Evolutionary conservation across 352 stramenopile genomes (phyloP).

Genomic region (Nothophytophthora sp.): DNA sequence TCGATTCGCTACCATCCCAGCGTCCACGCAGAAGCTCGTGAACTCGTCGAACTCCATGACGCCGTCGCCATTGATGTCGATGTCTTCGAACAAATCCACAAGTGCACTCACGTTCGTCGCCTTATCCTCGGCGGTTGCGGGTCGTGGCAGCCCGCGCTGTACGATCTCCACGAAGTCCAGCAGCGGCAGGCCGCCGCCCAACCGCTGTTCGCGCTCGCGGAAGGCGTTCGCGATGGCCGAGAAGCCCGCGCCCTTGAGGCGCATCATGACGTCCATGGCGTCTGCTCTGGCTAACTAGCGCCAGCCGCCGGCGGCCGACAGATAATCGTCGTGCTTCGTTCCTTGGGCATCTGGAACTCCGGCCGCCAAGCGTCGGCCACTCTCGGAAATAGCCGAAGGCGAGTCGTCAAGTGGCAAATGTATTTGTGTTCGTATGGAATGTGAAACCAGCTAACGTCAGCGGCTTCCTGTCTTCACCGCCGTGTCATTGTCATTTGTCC

Average conservation of each 20-base stretch:
- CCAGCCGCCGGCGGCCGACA: too few species aligned
- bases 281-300: not conserved
- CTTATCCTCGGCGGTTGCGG: constrained; percentile 49
- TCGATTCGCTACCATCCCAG: constrained; percentile 77
- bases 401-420: too few species aligned
- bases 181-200: constrained; percentile 63
- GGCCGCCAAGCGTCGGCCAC: not conserved
- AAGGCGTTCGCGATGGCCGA: constrained; percentile 80
- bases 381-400: constrained; percentile 3
- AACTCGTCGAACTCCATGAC: constrained; percentile 89
- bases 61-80: constrained; percentile 88
- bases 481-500: too few species aligned
- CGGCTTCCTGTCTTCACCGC: too few species aligned
- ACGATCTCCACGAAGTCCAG: constrained; percentile 85
- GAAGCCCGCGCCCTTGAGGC: constrained; percentile 72
- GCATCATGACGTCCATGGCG: constrained; percentile 85
- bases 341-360: too few species aligned
- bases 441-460: too few species aligned
- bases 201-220: constrained; percentile 54
- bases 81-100: constrained; percentile 83
- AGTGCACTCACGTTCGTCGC: constrained; percentile 54
- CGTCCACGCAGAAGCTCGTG: constrained; percentile 86
- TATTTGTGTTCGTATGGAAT: too few species aligned
- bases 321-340: too few species aligned
- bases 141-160: constrained; percentile 48